phyloP scores from a whole-genome alignment of 192 early-diverging fungal species.

The Mycoemilia scoparia region DNA sequence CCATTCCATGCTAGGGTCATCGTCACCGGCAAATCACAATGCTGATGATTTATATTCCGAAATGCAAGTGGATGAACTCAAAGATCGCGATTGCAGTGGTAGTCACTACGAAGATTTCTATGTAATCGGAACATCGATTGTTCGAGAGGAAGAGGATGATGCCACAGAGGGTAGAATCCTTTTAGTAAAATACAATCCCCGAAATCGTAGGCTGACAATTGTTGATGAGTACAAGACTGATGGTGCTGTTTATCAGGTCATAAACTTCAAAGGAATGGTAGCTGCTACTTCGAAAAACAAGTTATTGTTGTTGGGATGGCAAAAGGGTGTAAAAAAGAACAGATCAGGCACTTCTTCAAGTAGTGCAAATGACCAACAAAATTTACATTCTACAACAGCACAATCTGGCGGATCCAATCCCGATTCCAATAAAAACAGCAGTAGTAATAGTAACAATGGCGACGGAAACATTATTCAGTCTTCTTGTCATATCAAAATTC shows the following conservation, averaged over 20 bases:
- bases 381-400: too few species aligned
- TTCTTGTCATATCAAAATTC: constrained; percentile 9
- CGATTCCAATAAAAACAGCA: background rate
- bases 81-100: background rate
- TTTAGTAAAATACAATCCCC: constrained; percentile 34
- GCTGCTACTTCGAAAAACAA: constrained; percentile 45
- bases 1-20: too few species aligned
- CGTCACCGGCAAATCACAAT: too few species aligned
- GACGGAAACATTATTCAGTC: constrained; percentile 4
- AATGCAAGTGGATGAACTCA: background rate
- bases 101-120: constrained; percentile 28
- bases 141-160: constrained; percentile 37
- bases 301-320: constrained; percentile 18
- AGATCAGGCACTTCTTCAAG: background rate
- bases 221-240: constrained; percentile 26
- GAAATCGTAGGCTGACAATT: constrained; percentile 29
- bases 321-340: too few species aligned
- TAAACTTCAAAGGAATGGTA: constrained; percentile 39
- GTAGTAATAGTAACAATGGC: background rate
- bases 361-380: too few species aligned
- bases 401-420: too few species aligned
- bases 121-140: constrained; percentile 57
- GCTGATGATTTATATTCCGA: too few species aligned
- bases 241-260: constrained; percentile 43
- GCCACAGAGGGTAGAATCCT: constrained; percentile 55